Base-by-base conservation (phyloP, 2,329 filamentous ascomycete genomes). In the Fusarium incarnatum region DNA sequence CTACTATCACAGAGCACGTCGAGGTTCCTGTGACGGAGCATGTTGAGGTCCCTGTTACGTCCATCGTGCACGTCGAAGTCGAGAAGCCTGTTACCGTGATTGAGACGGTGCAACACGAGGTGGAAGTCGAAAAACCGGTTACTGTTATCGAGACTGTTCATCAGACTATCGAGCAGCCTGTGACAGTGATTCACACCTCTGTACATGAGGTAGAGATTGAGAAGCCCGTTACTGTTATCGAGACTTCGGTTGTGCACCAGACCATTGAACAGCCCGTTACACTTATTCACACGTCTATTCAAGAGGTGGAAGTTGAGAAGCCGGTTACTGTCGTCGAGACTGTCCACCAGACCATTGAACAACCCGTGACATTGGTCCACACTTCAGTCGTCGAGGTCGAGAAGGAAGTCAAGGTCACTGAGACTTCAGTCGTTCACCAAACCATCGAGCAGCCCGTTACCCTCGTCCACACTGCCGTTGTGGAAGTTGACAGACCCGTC, bases 361-460 rank as follows among this genome's bases (percentile, higher is more conserved):
- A 59, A 4, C 64, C 60, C 3, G 47, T 68, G 27, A 65, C 53
- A 8, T 28, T 65, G 3, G 37, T 63, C 1, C 46, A 65, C 3
- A 65, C 62, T 0, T 60, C 65, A 5, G 46, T 68, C 3, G 64
- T 68, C 2, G 50, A 69, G 47, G 54, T 58, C 5, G 55, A 57
- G 25, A 52, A 57, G 20, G 46, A 50, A 0, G 57, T 62, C 0
- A 63, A 44, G 8, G 66, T 68, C 1, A 30, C 64, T 4, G 52
- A 68, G 10, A 68, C 65, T 5, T 57, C 59, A 12, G 64, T 58
- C 8, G 48, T 68, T 2, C 57, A 68, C 5, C 56, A 68, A 16
- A 49, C 59, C 4, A 7, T 68, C 5, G 65, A 68, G 3, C 22
- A 42, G 6, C 66, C 65, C 0, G 66, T 70, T 0, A 69, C 67